Base-by-base conservation (phyloP, 192 early-diverging fungal genomes). In the Helicostylum pulchrum region DNA sequence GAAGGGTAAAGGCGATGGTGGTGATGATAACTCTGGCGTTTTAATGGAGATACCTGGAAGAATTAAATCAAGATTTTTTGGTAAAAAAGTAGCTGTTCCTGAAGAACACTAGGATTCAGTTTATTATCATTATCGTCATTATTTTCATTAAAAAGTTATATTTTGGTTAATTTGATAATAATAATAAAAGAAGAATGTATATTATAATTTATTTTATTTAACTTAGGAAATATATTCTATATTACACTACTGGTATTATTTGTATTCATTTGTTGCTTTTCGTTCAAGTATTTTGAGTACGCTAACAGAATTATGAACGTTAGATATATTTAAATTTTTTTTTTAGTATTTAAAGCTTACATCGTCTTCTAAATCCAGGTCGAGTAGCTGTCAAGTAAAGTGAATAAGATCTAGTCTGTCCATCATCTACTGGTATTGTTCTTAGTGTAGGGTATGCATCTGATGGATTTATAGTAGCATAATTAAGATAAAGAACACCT, bases 301-400 rank as follows among this genome's bases (percentile, higher is more conserved):
- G 36, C 36, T 39, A 39, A 39, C 6, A 39, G 9, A 39, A 39
- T 9, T 39, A 10, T 39, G 5, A 39, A 39, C 9, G 36, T 39
- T 39, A 39, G 36, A 6, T 39, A 39, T 39, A 39, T 39, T 9
- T 39, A 39, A 9, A 39, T 9, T n/a, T n/a, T n/a, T n/a, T n/a
- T n/a, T 26, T 26, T 26, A 26, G 26, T 26, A n/a, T n/a, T n/a
- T n/a, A 26, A 26, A 26, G 42, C 57, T 26, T 44, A 59, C 57
- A 39, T 45, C 61, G 56, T 64, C 53, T 55, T 20, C 53, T 23
- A 17, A 68, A 75, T 8, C 32, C 31, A 15, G 74, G 58, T 21
- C 61, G 48, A 20, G 74, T 75, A n/a, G 74, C 55, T 12, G 74
- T 60, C 17, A 75, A 26, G 53, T 75, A 75, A 26, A 75, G 62